Conservation (phyloP, 2,329 filamentous ascomycete species). For the Penicillium psychrosexuale region DNA sequence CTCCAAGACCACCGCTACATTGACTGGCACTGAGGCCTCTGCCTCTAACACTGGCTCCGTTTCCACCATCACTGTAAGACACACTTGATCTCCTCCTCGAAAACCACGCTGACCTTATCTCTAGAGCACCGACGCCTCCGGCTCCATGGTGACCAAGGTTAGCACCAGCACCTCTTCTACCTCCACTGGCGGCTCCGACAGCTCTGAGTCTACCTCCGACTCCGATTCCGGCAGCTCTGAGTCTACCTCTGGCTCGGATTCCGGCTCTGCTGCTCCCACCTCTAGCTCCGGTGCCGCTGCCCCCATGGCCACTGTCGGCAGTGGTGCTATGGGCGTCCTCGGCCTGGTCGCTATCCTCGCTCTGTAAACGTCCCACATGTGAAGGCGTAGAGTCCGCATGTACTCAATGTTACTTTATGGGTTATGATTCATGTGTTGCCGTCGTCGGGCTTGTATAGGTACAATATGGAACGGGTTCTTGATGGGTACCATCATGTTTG, state of each 20-base stretch:
- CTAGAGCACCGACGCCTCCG: background rate
- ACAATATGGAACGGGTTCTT: conserved; percentile 16
- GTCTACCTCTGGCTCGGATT: background rate
- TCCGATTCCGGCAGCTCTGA: conserved; percentile 16
- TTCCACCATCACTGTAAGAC: background rate
- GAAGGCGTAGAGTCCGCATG: background rate
- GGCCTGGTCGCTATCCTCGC: conserved; percentile 44
- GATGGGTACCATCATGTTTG: conserved; percentile 1
- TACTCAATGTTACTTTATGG: conserved; percentile 7
- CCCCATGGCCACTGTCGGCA: conserved; percentile 31
- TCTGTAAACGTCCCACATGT: conserved; percentile 30
- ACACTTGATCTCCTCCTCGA: no score
- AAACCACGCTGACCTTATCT: background rate
- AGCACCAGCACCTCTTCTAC: conserved; percentile 5
- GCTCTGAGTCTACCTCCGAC: conserved; percentile 19
- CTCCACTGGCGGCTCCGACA: conserved; percentile 2
- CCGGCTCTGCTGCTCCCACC: conserved; percentile 11
- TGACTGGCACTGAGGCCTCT: background rate
- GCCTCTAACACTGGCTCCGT: conserved; percentile 13
- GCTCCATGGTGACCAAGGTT: background rate
- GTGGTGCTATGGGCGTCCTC: conserved; percentile 37
- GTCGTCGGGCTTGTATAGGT: conserved; percentile 17
- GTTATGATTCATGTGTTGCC: conserved; percentile 14
- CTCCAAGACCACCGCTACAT: background rate
- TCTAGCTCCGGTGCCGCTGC: conserved; percentile 25